Evolutionary conservation across 108 stramenopile species (phyloP), one percentile per base, ranked within the genome.

Genomic region (Poteriospumella lacustris): DNA sequence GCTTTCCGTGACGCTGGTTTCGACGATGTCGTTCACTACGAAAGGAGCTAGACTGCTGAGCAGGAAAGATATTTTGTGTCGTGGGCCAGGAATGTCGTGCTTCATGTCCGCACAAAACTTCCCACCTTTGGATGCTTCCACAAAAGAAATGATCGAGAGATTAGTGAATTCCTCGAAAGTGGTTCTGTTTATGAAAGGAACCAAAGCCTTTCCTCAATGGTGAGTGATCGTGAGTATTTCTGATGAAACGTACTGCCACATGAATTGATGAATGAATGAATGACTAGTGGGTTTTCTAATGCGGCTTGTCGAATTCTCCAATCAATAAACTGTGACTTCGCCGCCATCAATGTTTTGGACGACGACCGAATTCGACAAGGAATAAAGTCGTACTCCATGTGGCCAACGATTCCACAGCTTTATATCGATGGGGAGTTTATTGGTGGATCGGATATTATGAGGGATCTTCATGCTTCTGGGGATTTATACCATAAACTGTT

Each of bases 341-440:
- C 93, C 36, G 89, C 89, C 5, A 86, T 85, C 68, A 90, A 92
- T 68, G 90, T 91, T 0, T 64, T 92, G 33, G 85, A 87, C 19
- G 88, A 58, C 29, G 76, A 76, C 39, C 33, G 33, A 31, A 59
- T 76, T 34, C 56, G 76, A 26, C 34, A 59, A 33, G 76, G 59
- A 28, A 76, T 76, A n/a, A 76, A 76, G 58, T 29, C 28, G 12
- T 76, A 59, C 58, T 59, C 58, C 58, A 33, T 34, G 26, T 76
- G 76, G 76, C 76, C 76, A 34, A 76, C 76, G 34, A 76, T 76
- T 76, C 76, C 76, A n/a, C 96, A 97, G 81, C 86, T 97, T 39
- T 97, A 97, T 70, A 91, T 97, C 56, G 86, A 90, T 76, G 95
- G 94, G 26, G 97, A 97, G 78, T 97, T 97, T 79, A 85, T 97